Percentiles rank a stretch among this genome's conserved stretches.
phyloP scores from a whole-genome alignment of 345 rosid species.

The Eutrema japonicum region DNA sequence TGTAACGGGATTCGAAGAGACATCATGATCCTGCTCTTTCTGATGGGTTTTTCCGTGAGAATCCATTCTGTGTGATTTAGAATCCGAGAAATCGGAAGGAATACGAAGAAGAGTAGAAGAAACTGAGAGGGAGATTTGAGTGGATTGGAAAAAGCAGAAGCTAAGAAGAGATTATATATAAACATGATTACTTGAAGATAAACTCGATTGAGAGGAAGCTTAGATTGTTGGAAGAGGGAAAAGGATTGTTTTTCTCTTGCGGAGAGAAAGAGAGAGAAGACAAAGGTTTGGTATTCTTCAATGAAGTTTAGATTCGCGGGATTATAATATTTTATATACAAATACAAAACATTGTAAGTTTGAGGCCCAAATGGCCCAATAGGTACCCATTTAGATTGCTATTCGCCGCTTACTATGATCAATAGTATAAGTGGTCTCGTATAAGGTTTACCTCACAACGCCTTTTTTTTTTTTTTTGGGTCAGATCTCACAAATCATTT shows the following conservation, averaged over 20 bases:
- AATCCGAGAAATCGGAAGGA: neutral
- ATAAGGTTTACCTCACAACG: too few relatives aligned
- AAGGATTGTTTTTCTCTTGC: constrained; percentile 58
- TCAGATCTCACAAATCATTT: too few relatives aligned
- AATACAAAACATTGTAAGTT: neutral
- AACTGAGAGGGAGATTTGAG: constrained; percentile 10
- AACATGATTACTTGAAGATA: constrained; percentile 25
- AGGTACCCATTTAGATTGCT: neutral
- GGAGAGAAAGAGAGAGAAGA: constrained; percentile 36
- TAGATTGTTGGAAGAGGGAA: constrained; percentile 56
- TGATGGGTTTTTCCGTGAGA: constrained; percentile 33
- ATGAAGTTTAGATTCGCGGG: constrained; percentile 61
- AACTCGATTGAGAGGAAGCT: constrained; percentile 45
- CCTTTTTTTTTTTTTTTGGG: too few relatives aligned
- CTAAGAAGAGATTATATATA: constrained; percentile 39
- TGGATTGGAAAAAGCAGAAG: constrained; percentile 21
- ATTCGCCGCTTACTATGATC: neutral
- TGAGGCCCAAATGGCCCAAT: constrained; percentile 27
- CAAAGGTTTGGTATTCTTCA: constrained; percentile 70
- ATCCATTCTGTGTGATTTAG: constrained; percentile 36
- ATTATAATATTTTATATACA: neutral
- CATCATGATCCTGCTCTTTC: neutral
- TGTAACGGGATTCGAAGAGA: constrained; percentile 1
- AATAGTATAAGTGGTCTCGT: too few relatives aligned
- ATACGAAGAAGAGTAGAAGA: neutral